Evolutionary conservation across 164 flowering plant species (phyloP), one percentile per base, ranked within the genome.

Genomic region (Chloranthus sessilifolius): DNA sequence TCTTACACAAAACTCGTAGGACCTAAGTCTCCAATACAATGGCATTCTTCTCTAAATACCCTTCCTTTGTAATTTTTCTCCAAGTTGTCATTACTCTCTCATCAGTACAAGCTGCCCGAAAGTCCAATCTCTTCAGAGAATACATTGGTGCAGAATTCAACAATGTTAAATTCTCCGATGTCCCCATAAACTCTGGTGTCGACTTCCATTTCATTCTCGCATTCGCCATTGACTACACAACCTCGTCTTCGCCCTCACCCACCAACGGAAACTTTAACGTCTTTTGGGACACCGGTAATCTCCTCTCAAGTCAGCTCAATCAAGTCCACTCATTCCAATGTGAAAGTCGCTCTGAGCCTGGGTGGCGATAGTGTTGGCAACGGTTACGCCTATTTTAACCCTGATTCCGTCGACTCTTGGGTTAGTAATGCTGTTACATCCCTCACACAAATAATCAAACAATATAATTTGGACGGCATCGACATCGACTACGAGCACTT

Each of bases 131-230:
- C 14, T 57, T 57, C 53, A 26, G 81, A 30, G 82, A 73, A 53
- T 77, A 81, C 68, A 81, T 81, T 0, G 88, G 88, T 17, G 83
- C 88, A 0, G 76, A 74, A 30, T 79, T 68, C 56, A 78, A 69
- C 2, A 56, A 62, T 33, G 78, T 81, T 27, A 75, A 14, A 43
- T 79, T 81, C 28, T 43, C 78, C 2, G 82, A 81, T 40, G 82
- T 79, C 1, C 82, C 85, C 15, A 59, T 81, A 5, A 57, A 72
- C 63, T 43, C 77, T 2, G 30, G 51, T 4, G 75, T 76, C 10
- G 70, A 79, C 3, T 77, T 77, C 63, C 83, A 83, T 60, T 83
- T 74, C 74, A 71, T 83, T 37, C 85, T 81, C n/a, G 52, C 92
- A 11, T 81, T 81, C 23, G 83, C 79, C 46, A 79, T 81, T 4